These are phyloP conservation scores for Phytophthora nicotianae DNA, from an alignment of 352 stramenopile species.

Conservation along the genomic window DNA sequence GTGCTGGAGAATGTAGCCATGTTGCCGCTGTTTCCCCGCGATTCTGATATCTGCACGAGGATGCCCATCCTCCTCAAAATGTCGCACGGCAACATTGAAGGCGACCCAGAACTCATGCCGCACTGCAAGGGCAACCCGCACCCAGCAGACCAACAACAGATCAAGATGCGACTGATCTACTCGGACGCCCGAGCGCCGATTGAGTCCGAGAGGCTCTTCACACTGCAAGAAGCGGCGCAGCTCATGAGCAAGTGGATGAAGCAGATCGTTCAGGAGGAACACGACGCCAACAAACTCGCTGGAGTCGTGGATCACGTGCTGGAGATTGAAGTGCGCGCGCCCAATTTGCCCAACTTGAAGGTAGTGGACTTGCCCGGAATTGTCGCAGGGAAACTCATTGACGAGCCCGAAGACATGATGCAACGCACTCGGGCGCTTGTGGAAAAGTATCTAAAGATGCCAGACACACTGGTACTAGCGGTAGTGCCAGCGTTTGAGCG, in stretches of 20 bases:
- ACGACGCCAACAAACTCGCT: constrained; percentile 7
- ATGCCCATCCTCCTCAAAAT: constrained; percentile 53
- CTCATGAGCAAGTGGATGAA: constrained; percentile 48
- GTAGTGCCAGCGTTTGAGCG: constrained; percentile 43
- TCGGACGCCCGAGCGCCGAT: constrained; percentile 34
- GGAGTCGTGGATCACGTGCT: constrained; percentile 48
- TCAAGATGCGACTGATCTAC: constrained; percentile 39
- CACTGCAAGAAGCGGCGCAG: constrained; percentile 19
- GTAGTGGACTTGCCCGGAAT: constrained; percentile 53
- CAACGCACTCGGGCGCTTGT: constrained; percentile 39
- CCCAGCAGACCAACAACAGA: constrained; percentile 10
- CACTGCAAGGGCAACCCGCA: constrained; percentile 9
- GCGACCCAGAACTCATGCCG: constrained; percentile 30
- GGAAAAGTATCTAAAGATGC: constrained; percentile 40
- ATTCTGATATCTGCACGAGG: constrained; percentile 40
- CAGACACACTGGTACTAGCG: constrained; percentile 47
- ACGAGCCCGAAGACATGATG: constrained; percentile 52
- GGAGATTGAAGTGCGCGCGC: constrained; percentile 43
- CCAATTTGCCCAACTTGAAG: constrained; percentile 45
- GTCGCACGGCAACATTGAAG: constrained; percentile 18
- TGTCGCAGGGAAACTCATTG: constrained; percentile 30
- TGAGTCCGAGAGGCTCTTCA: constrained; percentile 24
- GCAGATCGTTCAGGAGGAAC: constrained; percentile 31
- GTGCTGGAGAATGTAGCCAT: constrained; percentile 54
- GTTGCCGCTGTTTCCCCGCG: constrained; percentile 51